phyloP scores from a whole-genome alignment of 306 rosid species.

The Hippophae rhamnoides region DNA sequence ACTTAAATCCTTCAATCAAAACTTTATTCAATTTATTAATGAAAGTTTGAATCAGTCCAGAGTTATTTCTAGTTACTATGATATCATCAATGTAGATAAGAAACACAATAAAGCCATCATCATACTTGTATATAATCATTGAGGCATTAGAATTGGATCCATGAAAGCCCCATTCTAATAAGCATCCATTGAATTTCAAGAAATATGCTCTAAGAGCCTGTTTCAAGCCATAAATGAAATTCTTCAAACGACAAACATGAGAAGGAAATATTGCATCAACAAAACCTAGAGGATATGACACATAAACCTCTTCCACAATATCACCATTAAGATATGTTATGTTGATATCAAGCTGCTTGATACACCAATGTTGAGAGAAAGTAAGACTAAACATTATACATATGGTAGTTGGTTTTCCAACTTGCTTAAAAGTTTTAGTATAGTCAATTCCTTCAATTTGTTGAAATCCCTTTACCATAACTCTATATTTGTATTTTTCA shows the following conservation, averaged over 20 bases:
- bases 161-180: neutral
- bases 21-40: no score
- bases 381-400: no score
- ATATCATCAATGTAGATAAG: no score
- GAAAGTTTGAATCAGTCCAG: no score
- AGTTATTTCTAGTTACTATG: no score
- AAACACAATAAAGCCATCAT: no score
- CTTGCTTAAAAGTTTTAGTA: neutral
- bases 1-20: no score
- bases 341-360: neutral
- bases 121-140: no score
- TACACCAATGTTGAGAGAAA: neutral
- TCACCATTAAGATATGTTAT: neutral
- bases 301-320: neutral
- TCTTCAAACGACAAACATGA: neutral
- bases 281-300: neutral
- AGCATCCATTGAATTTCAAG: no score
- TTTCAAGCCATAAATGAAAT: neutral
- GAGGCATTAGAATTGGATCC: neutral
- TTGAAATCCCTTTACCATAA: neutral
- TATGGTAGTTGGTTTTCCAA: neutral
- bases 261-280: neutral
- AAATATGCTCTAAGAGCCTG: neutral
- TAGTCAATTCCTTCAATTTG: neutral
- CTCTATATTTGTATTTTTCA: no score